Percentiles rank a stretch among this genome's conserved stretches.
Evolutionary conservation across 306 rosid species (phyloP).

Genomic region (Ceratonia siliqua): DNA sequence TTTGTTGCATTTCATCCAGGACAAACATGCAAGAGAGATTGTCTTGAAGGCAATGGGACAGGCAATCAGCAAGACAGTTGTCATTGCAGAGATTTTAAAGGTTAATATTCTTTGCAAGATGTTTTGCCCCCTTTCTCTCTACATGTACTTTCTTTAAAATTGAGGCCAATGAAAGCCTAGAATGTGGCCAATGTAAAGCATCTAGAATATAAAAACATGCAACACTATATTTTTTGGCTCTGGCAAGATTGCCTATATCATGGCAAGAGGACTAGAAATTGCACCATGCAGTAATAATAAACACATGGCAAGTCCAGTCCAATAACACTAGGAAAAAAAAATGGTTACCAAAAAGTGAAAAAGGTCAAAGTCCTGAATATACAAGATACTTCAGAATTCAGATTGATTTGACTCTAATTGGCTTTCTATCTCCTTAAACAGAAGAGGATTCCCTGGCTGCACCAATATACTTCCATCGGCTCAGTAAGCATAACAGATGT

Average conservation of each 20-base stretch:
- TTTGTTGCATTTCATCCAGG: conserved; percentile 53
- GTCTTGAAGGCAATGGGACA: conserved; percentile 99
- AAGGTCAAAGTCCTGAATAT: background rate
- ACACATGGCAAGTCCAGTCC: background rate
- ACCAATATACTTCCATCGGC: conserved; percentile 86
- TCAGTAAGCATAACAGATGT: conserved; percentile 94
- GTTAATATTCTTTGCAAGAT: conserved; percentile 40
- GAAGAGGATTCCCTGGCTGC: conserved; percentile 73
- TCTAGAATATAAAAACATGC: background rate
- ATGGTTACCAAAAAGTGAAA: background rate
- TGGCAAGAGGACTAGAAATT: conserved; percentile 12
- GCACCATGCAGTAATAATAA: background rate
- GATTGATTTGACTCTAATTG: conserved; percentile 20
- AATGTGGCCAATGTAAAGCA: background rate
- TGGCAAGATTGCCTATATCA: background rate
- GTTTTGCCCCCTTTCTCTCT: background rate
- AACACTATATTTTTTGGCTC: background rate
- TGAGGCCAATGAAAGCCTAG: background rate
- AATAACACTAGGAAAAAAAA: background rate
- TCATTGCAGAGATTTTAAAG: conserved; percentile 91
- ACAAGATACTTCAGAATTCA: background rate
- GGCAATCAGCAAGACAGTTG: conserved; percentile 98
- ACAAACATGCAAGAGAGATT: conserved; percentile 76
- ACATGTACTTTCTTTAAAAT: background rate
- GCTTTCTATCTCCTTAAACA: conserved; percentile 41